Evolutionary conservation across 2,329 filamentous ascomycete species (phyloP).

Genomic region (Geosmithia flava): DNA sequence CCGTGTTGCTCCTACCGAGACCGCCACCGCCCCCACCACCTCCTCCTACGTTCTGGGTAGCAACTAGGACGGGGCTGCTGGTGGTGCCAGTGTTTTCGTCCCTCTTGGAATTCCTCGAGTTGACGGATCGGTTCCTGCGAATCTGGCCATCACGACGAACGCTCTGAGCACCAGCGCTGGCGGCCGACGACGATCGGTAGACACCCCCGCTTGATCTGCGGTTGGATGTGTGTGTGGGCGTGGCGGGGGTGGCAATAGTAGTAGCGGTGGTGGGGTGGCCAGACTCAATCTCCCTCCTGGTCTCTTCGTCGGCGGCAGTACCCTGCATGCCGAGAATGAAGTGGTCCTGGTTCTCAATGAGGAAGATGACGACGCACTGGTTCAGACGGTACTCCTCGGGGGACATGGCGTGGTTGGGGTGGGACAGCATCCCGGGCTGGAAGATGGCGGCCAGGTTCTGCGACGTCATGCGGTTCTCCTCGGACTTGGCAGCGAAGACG

Average conservation of each 20-base stretch:
- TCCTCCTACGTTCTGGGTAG: slow-evolving; percentile 44
- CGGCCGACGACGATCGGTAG: slow-evolving; percentile 70
- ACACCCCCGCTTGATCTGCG: slow-evolving; percentile 44
- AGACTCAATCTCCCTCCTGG: slow-evolving; percentile 51
- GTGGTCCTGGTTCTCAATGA: slow-evolving; percentile 97
- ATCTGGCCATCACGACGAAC: slow-evolving; percentile 69
- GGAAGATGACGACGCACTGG: slow-evolving; percentile 92
- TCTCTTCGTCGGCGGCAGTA: slow-evolving; percentile 86
- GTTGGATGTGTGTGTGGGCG: slow-evolving; percentile 24
- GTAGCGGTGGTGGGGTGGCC: slow-evolving; percentile 50
- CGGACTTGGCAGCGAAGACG: slow-evolving; percentile 93
- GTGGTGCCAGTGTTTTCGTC: slow-evolving; percentile 62
- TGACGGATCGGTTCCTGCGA: slow-evolving; percentile 81
- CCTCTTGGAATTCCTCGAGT: slow-evolving; percentile 72
- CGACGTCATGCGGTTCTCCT: slow-evolving; percentile 94
- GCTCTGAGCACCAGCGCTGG: slow-evolving; percentile 80
- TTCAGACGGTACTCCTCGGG: slow-evolving; percentile 89
- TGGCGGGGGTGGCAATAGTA: slow-evolving; percentile 14
- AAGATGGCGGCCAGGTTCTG: slow-evolving; percentile 94
- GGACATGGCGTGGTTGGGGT: slow-evolving; percentile 90
- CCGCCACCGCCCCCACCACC: no score
- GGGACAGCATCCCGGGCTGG: slow-evolving; percentile 89
- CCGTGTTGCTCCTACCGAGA: slow-evolving; percentile 66
- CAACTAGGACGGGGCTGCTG: slow-evolving; percentile 38
- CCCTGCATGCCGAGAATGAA: slow-evolving; percentile 98